Evolutionary conservation across 2,329 filamentous ascomycete species (phyloP), one percentile per base, ranked within the genome.

Genomic region (Pseudonectria foliicola): DNA sequence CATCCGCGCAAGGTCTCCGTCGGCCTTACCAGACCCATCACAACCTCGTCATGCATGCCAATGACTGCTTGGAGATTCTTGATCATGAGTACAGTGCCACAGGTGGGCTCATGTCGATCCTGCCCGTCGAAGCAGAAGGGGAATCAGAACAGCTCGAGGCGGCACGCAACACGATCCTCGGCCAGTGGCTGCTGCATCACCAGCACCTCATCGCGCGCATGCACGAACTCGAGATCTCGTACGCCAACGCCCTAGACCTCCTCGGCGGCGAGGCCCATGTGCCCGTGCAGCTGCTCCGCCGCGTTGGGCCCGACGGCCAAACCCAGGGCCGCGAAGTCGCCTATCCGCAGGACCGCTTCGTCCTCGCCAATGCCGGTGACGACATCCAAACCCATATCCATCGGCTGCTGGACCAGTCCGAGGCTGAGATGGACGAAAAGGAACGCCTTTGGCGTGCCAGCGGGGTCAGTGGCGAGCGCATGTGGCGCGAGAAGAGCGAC

Each of bases 51-150:
- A 62, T 66, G 59, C 75, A 79, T 50, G 73, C 75, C 39, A 78
- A 79, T 48, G 64, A 70, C 39, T 71, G 74, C 33, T 67, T 80
- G 6, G 74, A 78, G 57, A 61, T 71, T 3, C 64, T 80, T 6
- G 75, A 80, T 44, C 72, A 78, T 48, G 74, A 78, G 51, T 74
- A 70, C 46, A 63, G 65, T 28, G 60, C 66, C 16, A 69, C 71
- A 25, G 75, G 75, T 12, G 75, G 75, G 3, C 56, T 80, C 13
- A 59, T 79, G 27, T 66, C 68, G 13, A 56, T 78, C 7, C 62
- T 80, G 1, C 75, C 75, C 0, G 59, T 60, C 3, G 58, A 63
- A 12, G 51, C 53, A 3, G 54, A 54, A 6, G 44, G 57, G 6
- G 56, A 59, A 34, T 45, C 47, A 12, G 52, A 58, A 10, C 58